These are phyloP conservation scores for Leccinellum albellum DNA, from an alignment of 768 basidiomycete species.

Conservation along the genomic window DNA sequence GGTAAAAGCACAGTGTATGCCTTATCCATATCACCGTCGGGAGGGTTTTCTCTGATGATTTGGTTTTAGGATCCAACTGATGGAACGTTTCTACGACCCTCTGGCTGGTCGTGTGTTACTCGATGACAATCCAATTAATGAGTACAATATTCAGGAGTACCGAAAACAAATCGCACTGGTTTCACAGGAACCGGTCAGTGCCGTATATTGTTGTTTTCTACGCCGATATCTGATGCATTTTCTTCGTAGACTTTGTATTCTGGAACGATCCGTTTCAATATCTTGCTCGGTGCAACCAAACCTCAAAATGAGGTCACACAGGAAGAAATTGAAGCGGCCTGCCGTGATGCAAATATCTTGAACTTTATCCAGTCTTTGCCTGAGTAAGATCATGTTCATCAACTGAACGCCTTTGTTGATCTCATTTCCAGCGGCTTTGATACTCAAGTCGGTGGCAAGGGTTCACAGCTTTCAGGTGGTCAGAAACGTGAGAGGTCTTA, in stretches of 20 bases:
- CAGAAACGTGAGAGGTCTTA: slow-evolving; percentile 63
- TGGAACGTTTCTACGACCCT: slow-evolving; percentile 87
- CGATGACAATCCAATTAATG: slow-evolving; percentile 70
- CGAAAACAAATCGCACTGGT: slow-evolving; percentile 86
- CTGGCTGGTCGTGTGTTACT: slow-evolving; percentile 69
- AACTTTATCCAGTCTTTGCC: slow-evolving; percentile 87
- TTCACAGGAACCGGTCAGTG: slow-evolving; percentile 71
- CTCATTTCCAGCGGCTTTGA: slow-evolving; percentile 69
- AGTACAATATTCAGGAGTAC: slow-evolving; percentile 82
- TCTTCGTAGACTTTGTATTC: slow-evolving; percentile 67
- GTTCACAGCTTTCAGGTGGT: slow-evolving; percentile 83
- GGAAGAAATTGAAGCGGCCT: slow-evolving; percentile 81
- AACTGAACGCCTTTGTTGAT: slow-evolving; percentile 4
- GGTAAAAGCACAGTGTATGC: slow-evolving; percentile 79
- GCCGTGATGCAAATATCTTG: slow-evolving; percentile 83
- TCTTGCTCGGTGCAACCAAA: slow-evolving; percentile 80
- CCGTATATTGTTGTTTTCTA: slow-evolving; percentile 5
- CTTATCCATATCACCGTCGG: not conserved
- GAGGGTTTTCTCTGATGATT: not conserved
- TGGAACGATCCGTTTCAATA: slow-evolving; percentile 89
- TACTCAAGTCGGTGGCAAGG: slow-evolving; percentile 88
- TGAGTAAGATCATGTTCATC: slow-evolving; percentile 45
- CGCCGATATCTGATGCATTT: not conserved
- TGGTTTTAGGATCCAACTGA: slow-evolving; percentile 60
- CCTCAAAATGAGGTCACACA: slow-evolving; percentile 76